Conservation (phyloP, 2,329 filamentous ascomycete species). For the Onygena corvina region DNA sequence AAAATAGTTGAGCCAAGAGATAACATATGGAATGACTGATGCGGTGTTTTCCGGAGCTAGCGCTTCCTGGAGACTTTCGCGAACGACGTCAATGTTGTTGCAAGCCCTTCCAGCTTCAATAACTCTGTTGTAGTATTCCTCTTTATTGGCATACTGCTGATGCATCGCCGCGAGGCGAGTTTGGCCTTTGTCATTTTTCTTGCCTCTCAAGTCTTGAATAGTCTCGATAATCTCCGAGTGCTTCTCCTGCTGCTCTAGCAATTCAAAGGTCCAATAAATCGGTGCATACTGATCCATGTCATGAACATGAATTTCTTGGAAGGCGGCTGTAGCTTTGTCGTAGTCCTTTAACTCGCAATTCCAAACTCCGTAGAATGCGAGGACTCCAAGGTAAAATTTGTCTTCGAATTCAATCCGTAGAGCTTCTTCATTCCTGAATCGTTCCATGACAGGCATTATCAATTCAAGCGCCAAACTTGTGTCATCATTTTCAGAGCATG, state of each 20-base stretch:
- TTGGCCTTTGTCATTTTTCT: slow-evolving; percentile 10
- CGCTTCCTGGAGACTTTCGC: slow-evolving; percentile 10
- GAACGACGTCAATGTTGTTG: slow-evolving; percentile 8
- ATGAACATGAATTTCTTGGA: slow-evolving; percentile 12
- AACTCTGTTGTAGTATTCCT: slow-evolving; percentile 9
- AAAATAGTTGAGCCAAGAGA: slow-evolving; percentile 10
- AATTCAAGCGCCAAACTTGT: slow-evolving; percentile 10
- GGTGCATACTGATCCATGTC: slow-evolving; percentile 13
- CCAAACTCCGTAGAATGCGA: slow-evolving; percentile 9
- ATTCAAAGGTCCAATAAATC: slow-evolving; percentile 9
- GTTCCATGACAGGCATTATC: slow-evolving; percentile 10
- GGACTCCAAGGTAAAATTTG: slow-evolving; percentile 12
- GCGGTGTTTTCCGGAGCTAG: slow-evolving; percentile 9
- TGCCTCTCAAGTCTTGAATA: slow-evolving; percentile 13
- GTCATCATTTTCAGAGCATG: slow-evolving; percentile 10
- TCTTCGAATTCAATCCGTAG: slow-evolving; percentile 9
- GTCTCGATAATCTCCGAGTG: slow-evolving; percentile 14
- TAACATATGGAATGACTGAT: background rate
- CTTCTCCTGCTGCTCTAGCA: slow-evolving; percentile 11
- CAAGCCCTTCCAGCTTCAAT: slow-evolving; percentile 7
- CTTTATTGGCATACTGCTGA: slow-evolving; percentile 10
- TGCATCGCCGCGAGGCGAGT: slow-evolving; percentile 12
- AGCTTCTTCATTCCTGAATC: slow-evolving; percentile 11
- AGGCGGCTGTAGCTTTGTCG: slow-evolving; percentile 11
- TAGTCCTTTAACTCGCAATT: slow-evolving; percentile 9